Evolutionary conservation across 2,329 filamentous ascomycete species (phyloP).

Genomic region (Fusarium marasasianum): DNA sequence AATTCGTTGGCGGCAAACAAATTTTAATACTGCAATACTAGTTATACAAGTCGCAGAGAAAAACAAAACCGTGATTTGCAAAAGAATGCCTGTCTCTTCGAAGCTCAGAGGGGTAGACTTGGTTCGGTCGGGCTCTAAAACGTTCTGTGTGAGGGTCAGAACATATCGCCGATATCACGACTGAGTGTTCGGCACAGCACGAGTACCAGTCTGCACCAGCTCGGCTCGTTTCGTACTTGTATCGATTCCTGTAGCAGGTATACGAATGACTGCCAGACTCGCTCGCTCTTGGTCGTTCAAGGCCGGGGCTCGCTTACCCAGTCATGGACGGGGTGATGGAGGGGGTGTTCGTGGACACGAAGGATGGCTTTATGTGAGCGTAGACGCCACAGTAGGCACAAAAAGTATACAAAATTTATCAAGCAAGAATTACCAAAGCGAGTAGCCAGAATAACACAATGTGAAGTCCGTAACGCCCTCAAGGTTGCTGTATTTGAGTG

Average conservation of each 20-base stretch:
- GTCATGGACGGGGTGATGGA: conserved; percentile 36
- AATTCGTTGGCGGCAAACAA: conserved; percentile 19
- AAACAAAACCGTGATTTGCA: conserved; percentile 19
- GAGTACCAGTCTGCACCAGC: conserved; percentile 5
- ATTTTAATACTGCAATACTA: conserved; percentile 7
- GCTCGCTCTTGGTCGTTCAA: conserved; percentile 33
- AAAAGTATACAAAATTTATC: conserved; percentile 5
- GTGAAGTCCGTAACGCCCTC: conserved; percentile 12
- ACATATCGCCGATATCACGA: conserved; percentile 25
- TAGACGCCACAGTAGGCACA: not conserved
- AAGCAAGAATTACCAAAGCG: not conserved
- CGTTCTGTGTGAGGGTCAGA: conserved; percentile 43
- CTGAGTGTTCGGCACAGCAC: conserved; percentile 31
- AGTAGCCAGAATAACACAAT: not conserved
- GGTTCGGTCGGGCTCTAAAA: conserved; percentile 43
- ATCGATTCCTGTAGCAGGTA: conserved; percentile 13
- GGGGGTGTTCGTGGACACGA: conserved; percentile 26
- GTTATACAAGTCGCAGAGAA: conserved; percentile 18
- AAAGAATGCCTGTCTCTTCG: conserved; percentile 3
- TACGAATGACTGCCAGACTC: conserved; percentile 22
- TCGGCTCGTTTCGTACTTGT: conserved; percentile 3
- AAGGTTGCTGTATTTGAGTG: conserved; percentile 18
- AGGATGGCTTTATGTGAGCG: conserved; percentile 27
- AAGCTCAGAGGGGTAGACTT: conserved; percentile 31
- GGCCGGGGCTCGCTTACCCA: conserved; percentile 40